Percentiles rank a stretch among this genome's conserved stretches.
Conservation (phyloP, 176 grass and related monocot genomes). For the Oryza rufipogon region DNA sequence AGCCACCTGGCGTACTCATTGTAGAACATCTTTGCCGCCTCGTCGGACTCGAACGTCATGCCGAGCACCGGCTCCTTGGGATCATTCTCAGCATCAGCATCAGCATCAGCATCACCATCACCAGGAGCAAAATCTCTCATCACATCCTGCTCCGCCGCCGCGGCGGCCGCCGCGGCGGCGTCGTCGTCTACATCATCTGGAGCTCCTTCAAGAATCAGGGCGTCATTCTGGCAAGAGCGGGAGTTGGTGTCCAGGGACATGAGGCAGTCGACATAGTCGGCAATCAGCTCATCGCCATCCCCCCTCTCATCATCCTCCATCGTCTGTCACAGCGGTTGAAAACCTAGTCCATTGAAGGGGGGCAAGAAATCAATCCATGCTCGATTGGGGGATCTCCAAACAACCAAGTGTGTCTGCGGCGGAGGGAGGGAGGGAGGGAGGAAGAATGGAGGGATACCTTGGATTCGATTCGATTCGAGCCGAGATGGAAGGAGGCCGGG, state of each 20-base stretch:
- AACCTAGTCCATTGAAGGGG: no score
- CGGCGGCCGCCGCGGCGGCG: background rate
- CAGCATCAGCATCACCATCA: background rate
- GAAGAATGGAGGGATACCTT: no score
- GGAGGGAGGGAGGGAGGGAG: no score
- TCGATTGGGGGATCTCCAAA: no score
- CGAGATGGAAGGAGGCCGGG: no score
- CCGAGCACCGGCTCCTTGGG: conserved; percentile 62
- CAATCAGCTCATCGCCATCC: conserved; percentile 52
- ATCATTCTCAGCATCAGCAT: conserved; percentile 7
- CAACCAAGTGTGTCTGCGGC: no score
- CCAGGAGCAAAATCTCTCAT: conserved; percentile 46
- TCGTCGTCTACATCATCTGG: background rate
- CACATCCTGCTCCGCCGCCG: conserved; percentile 1
- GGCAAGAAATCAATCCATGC: no score
- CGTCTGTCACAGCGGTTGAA: no score
- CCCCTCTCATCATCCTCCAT: no score
- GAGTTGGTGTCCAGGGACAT: conserved; percentile 84
- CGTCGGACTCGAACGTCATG: conserved; percentile 79
- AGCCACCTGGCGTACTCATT: conserved; percentile 74
- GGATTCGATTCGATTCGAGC: no score
- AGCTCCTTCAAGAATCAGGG: conserved; percentile 43
- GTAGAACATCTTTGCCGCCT: conserved; percentile 84
- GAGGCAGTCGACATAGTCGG: conserved; percentile 84
- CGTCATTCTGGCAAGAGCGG: conserved; percentile 41